phyloP scores from a whole-genome alignment of 192 early-diverging fungal genomes.

The Backusella liffmaniae region DNA sequence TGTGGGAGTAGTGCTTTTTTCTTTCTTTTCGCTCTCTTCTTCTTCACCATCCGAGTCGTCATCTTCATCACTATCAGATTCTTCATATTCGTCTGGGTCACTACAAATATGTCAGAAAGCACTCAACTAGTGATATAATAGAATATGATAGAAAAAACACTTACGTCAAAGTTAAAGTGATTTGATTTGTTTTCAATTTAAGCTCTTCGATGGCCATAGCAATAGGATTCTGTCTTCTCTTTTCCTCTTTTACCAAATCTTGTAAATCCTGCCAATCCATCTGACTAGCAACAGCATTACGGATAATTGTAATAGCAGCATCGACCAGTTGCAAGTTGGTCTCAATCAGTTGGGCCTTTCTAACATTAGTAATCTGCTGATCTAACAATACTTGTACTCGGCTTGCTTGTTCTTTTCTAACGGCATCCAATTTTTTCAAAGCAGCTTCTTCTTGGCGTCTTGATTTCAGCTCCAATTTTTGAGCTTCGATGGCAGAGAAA shows the following conservation, averaged over 20 bases:
- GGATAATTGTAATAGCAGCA: conserved; percentile 81
- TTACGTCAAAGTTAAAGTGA: conserved; percentile 64
- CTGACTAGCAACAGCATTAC: conserved; percentile 83
- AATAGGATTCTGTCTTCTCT: conserved; percentile 72
- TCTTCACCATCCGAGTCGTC: conserved; percentile 48
- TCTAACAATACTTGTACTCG: conserved; percentile 77
- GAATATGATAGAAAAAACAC: neutral
- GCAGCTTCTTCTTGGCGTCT: conserved; percentile 64
- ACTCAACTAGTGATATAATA: too few species aligned
- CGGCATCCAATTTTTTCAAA: conserved; percentile 79
- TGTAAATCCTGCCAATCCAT: conserved; percentile 98
- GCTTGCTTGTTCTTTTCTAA: conserved; percentile 73
- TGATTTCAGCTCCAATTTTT: conserved; percentile 69
- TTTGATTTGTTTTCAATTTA: conserved; percentile 78
- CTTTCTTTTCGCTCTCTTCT: conserved; percentile 30
- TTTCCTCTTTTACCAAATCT: conserved; percentile 82
- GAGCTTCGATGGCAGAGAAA: conserved; percentile 88
- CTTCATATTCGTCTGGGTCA: conserved; percentile 56
- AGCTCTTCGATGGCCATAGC: conserved; percentile 74
- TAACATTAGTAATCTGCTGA: conserved; percentile 65
- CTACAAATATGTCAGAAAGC: conserved; percentile 24
- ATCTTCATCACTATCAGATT: conserved; percentile 33
- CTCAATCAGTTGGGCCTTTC: conserved; percentile 87
- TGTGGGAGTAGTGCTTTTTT: conserved; percentile 28
- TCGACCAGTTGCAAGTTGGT: conserved; percentile 82